These are phyloP conservation scores for Alternaria conjuncta DNA, from an alignment of 2,329 filamentous ascomycete species.

Conservation along the genomic window DNA sequence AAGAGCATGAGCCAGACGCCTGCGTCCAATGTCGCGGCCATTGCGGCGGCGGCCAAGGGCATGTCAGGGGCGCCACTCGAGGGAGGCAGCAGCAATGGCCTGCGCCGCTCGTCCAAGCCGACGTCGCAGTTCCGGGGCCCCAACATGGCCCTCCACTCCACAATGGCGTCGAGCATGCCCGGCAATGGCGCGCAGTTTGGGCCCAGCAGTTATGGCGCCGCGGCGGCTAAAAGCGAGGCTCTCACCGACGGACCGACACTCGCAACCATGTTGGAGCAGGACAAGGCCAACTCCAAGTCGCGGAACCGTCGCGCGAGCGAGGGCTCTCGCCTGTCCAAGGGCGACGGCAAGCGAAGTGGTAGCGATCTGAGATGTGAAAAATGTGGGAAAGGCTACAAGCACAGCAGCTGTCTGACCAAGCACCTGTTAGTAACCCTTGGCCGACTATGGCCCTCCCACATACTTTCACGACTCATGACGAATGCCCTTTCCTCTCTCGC, in stretches of 20 bases:
- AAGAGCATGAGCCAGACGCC: conserved; percentile 88
- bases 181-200: conserved; percentile 53
- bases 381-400: conserved; percentile 99
- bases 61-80: conserved; percentile 66
- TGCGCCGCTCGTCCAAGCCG: conserved; percentile 72
- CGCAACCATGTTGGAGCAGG: conserved; percentile 52
- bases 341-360: conserved; percentile 78
- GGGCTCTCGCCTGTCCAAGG: conserved; percentile 80
- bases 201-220: conserved; percentile 43
- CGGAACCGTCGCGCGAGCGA: conserved; percentile 76
- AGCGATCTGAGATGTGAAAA: conserved; percentile 94
- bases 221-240: conserved; percentile 59
- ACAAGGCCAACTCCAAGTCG: conserved; percentile 57
- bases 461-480: conserved; percentile 50
- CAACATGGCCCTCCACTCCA: conserved; percentile 62
- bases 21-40: conserved; percentile 73
- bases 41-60: conserved; percentile 74
- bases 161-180: conserved; percentile 73
- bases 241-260: conserved; percentile 73
- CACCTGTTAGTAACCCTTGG: conserved; percentile 91
- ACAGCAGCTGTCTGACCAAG: conserved; percentile 99
- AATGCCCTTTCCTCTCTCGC: conserved; percentile 43
- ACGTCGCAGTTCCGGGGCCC: conserved; percentile 54
- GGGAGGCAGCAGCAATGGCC: conserved; percentile 44
- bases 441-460: conserved; percentile 49